Evolutionary conservation across 352 stramenopile genomes (phyloP), one percentile per base, ranked within the genome.

Genomic region (Globisporangium alternatum): DNA sequence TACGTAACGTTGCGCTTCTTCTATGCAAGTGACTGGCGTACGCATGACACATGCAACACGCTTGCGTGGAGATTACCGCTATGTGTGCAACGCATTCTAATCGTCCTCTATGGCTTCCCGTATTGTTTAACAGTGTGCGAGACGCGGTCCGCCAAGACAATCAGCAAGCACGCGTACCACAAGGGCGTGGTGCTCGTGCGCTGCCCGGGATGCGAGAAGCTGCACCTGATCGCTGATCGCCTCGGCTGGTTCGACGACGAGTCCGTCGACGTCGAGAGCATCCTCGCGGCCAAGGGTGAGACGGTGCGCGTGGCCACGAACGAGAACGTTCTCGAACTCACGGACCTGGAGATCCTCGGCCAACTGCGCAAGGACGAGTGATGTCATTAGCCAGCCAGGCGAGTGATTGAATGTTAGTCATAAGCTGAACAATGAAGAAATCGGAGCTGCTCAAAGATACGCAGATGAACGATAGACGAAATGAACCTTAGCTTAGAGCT

Each of bases 221-320:
- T 98, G n/a, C 98, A 99, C 78, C 78, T 99, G 8, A 97, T 99
- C 62, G 97, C 97, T 3, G 98, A 99, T 74, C 72, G 87, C 2
- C 71, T 98, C 30, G 92, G 94, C 55, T 98, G 86, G 82, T 98
- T 98, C 56, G 91, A 98, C 49, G 91, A 98, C 68, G 88, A 93
- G 13, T 86, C 76, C 2, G 92, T 79, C 17, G 91, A 98, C 69
- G 82, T 98, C 22, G 86, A 97, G 70, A 93, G 75, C 57, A 71
- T 97, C 41, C 72, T 97, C 22, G 67, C 77, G 30, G 72, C 78
- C 37, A 95, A 93, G 60, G 89, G 83, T 33, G 83, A 94, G 56
- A 66, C 73, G 12, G 79, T 93, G 35, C 82, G 81, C 45, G 80
- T 93, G 62, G 78, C 91, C 17, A 95, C 83, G 19, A 70, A 64